phyloP scores from a whole-genome alignment of 2,329 filamentous ascomycete genomes.

The Diplodia corticola region DNA sequence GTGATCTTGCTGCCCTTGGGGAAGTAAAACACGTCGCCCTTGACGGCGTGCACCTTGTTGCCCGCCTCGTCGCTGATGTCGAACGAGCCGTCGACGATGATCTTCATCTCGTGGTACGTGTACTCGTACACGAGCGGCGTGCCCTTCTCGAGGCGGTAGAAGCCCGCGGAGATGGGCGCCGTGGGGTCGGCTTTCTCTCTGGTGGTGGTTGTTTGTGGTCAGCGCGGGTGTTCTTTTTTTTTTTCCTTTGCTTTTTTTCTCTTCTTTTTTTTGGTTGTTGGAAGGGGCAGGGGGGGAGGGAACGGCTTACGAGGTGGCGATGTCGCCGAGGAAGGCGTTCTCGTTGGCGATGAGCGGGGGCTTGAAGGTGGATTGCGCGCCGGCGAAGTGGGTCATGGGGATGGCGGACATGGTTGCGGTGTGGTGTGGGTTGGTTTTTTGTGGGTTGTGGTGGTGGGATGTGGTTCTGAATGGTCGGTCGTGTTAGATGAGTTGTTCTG shows the following conservation, averaged over 20 bases:
- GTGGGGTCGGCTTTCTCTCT: constrained; percentile 57
- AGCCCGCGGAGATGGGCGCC: constrained; percentile 62
- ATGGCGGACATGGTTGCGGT: constrained; percentile 27
- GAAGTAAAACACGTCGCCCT: constrained; percentile 69
- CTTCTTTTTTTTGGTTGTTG: neutral
- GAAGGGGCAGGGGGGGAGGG: neutral
- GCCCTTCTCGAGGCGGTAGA: constrained; percentile 69
- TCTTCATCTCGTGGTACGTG: constrained; percentile 73
- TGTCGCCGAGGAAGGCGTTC: constrained; percentile 67
- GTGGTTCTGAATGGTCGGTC: neutral
- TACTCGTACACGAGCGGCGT: constrained; percentile 68
- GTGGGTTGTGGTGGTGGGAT: neutral
- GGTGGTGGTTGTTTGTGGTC: constrained; percentile 1
- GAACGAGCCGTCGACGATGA: constrained; percentile 68
- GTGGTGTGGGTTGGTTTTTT: too few species aligned
- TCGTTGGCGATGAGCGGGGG: constrained; percentile 67
- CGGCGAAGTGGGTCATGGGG: constrained; percentile 54
- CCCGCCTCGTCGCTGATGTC: constrained; percentile 65
- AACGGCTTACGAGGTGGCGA: constrained; percentile 53
- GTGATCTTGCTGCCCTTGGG: constrained; percentile 66
- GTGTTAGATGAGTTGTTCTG: neutral
- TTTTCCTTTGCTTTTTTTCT: neutral
- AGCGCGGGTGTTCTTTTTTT: too few species aligned
- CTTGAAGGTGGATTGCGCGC: constrained; percentile 62
- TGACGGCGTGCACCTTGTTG: constrained; percentile 57